Evolutionary conservation across 169 alveolate genomes (phyloP).

Genomic region (Cystoisospora suis): DNA sequence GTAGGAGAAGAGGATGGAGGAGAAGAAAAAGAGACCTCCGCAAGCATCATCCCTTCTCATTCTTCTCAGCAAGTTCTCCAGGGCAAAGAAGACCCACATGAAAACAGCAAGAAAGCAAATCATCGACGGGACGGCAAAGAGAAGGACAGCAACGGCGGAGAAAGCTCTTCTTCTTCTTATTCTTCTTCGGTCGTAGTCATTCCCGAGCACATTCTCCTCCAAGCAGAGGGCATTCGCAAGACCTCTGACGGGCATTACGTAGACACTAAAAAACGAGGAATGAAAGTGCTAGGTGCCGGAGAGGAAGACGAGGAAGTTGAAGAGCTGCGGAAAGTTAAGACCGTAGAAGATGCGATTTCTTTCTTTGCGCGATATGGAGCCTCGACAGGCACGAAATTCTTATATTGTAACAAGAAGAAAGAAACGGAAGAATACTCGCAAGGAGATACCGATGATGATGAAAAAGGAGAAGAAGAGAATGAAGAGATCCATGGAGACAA

Average conservation of each 20-base stretch:
- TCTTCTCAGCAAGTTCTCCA: neutral
- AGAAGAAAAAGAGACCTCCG: too few relatives aligned
- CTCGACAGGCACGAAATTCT: constrained; percentile 82
- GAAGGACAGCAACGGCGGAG: too few relatives aligned
- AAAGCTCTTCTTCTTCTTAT: too few relatives aligned
- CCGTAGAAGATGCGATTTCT: constrained; percentile 87
- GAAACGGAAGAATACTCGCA: neutral
- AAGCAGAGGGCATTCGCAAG: neutral
- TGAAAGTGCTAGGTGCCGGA: neutral
- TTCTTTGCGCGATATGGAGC: constrained; percentile 89
- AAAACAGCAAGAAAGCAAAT: neutral
- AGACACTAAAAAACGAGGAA: neutral
- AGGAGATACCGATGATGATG: neutral
- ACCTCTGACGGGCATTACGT: too few relatives aligned
- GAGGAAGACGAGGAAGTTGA: neutral
- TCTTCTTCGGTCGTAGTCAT: neutral
- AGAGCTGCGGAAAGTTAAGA: constrained; percentile 22
- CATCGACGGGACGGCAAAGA: neutral
- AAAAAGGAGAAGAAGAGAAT: neutral
- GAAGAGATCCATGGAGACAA: too few relatives aligned
- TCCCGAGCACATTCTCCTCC: neutral
- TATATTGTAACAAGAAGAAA: constrained; percentile 79
- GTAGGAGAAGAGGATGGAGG: neutral
- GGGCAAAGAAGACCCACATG: neutral
- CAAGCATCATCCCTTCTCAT: too few relatives aligned